Evolutionary conservation across 768 basidiomycete species (phyloP).

Genomic region (Mycena belliarum): DNA sequence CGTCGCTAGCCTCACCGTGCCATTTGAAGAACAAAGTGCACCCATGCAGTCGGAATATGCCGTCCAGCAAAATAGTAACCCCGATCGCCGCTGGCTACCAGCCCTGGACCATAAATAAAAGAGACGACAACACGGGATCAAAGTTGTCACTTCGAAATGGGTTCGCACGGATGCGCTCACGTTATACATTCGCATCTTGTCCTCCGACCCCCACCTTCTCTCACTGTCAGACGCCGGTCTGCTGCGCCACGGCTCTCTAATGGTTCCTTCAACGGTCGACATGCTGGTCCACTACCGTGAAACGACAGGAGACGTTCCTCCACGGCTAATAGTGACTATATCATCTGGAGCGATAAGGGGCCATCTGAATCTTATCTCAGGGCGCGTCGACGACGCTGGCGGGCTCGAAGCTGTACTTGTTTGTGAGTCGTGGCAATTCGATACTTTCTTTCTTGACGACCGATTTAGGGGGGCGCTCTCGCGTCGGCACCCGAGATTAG

Average conservation of each 20-base stretch:
- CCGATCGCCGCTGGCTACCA: too few relatives aligned
- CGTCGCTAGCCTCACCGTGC: too few relatives aligned
- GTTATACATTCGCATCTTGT: not conserved
- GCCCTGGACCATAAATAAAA: not conserved
- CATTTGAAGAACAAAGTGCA: too few relatives aligned
- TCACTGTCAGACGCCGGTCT: not conserved
- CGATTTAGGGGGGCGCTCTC: constrained; percentile 12
- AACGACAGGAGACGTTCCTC: constrained; percentile 13
- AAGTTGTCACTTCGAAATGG: not conserved
- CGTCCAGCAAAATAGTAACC: too few relatives aligned
- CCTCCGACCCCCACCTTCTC: not conserved
- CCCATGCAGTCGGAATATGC: too few relatives aligned
- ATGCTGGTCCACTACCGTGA: constrained; percentile 9
- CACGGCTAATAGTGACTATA: constrained; percentile 5
- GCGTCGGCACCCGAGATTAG: not conserved
- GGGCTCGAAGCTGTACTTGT: constrained; percentile 21
- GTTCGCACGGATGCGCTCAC: not conserved
- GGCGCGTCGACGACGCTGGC: constrained; percentile 17
- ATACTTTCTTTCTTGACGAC: not conserved
- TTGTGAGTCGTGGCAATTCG: constrained; percentile 12
- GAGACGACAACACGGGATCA: not conserved
- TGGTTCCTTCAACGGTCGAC: constrained; percentile 11
- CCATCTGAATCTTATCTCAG: not conserved
- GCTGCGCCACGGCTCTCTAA: not conserved
- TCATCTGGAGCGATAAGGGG: not conserved